A percentile compares a stretch with the other conserved stretches of the same genome.
These are phyloP conservation scores for Cystobasidium slooffiae DNA, from an alignment of 1,284 basidiomycete genomes.

Conservation along the genomic window DNA sequence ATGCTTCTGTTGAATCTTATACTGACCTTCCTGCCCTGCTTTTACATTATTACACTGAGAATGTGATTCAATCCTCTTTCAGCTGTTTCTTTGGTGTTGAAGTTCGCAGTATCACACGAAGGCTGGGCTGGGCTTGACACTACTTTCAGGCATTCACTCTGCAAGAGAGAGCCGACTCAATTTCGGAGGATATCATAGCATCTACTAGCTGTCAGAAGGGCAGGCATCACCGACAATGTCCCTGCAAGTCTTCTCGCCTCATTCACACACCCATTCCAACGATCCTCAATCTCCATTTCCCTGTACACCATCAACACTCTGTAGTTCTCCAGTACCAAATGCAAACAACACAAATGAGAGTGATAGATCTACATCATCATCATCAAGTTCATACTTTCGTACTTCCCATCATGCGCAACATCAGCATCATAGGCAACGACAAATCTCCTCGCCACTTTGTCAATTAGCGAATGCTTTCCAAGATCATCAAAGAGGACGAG, in stretches of 20 bases:
- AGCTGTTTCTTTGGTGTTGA: no score
- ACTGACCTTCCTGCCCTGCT: no score
- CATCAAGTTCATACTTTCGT: neutral
- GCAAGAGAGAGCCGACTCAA: no score
- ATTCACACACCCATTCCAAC: constrained; percentile 6
- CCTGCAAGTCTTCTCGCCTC: constrained; percentile 23
- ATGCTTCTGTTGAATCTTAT: neutral
- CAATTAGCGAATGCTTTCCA: no score
- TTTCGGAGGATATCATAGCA: no score
- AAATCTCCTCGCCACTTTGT: neutral
- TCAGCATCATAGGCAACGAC: neutral
- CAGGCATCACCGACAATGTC: constrained; percentile 26
- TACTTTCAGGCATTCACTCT: no score
- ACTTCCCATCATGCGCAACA: constrained; percentile 13
- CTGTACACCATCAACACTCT: constrained; percentile 29
- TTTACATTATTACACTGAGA: no score
- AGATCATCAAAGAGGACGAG: no score
- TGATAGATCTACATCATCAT: neutral
- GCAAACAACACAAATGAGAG: neutral
- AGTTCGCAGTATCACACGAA: no score
- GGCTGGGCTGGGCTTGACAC: no score
- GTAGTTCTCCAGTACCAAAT: constrained; percentile 8
- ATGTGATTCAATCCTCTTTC: no score
- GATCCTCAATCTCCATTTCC: constrained; percentile 37
- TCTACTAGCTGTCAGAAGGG: neutral